Percentiles rank a stretch among this genome's conserved stretches.
phyloP scores from a whole-genome alignment of 1,284 basidiomycete genomes.

The Tetrapyrgos nigripes region DNA sequence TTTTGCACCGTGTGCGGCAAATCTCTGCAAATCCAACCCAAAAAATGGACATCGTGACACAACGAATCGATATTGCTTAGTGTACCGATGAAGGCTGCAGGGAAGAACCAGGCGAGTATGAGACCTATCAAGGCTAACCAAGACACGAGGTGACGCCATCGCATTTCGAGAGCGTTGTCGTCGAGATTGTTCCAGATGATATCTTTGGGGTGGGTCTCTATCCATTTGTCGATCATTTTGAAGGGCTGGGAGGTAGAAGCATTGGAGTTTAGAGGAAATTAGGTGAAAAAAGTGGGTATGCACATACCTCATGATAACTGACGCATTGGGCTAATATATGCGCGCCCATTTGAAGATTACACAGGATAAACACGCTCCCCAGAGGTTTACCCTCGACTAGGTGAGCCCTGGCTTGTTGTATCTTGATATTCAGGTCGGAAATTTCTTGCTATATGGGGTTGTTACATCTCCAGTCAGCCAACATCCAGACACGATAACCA shows the following conservation, averaged over 20 bases:
- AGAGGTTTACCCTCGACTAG: slow-evolving; percentile 57
- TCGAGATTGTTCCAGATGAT: slow-evolving; percentile 69
- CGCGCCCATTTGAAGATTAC: slow-evolving; percentile 81
- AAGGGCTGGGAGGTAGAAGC: slow-evolving; percentile 41
- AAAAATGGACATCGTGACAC: slow-evolving; percentile 47
- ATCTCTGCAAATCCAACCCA: slow-evolving; percentile 62
- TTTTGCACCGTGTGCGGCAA: slow-evolving; percentile 58
- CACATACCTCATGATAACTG: slow-evolving; percentile 56
- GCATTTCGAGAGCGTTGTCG: slow-evolving; percentile 55
- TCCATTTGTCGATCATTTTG: slow-evolving; percentile 67
- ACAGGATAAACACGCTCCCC: slow-evolving; percentile 78
- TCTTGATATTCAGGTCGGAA: slow-evolving; percentile 50
- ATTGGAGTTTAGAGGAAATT: background rate
- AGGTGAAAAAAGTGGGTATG: slow-evolving; percentile 6
- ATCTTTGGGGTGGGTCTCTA: slow-evolving; percentile 74
- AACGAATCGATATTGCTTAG: slow-evolving; percentile 53
- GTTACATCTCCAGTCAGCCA: slow-evolving; percentile 1
- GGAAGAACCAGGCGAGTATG: slow-evolving; percentile 73
- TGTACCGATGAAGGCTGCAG: slow-evolving; percentile 58
- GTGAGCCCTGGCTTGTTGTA: slow-evolving; percentile 45
- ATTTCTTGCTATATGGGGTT: slow-evolving; percentile 50
- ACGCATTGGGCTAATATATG: slow-evolving; percentile 72
- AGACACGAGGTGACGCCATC: slow-evolving; percentile 48
- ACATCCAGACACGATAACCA: background rate
- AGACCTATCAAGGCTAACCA: slow-evolving; percentile 60